Base-by-base conservation (phyloP, 2,329 filamentous ascomycete species). In the Cadophora luteo-olivacea region DNA sequence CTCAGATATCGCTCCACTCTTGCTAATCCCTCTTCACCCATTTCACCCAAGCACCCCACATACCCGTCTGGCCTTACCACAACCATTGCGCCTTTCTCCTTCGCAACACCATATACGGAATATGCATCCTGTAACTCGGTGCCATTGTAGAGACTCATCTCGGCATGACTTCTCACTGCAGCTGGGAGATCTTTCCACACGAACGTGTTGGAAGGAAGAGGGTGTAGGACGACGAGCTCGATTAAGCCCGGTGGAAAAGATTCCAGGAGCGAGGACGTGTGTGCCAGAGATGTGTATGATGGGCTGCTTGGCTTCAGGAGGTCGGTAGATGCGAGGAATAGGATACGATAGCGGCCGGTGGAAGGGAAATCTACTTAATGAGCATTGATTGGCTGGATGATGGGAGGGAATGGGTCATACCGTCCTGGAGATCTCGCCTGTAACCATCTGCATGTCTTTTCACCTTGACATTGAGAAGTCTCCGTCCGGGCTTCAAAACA, bases 61-160 rank as follows among this genome's bases (percentile, higher is more conserved):
- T 92, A 92, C 12, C 90, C 90, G 78, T 93, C 91, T 0, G 91
- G 91, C 5, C 91, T 83, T 3, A 93, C 88, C 72, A 90, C 88
- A 51, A 89, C 82, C 51, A 92, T 84, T 8, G 83, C 81, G 0
- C 82, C 81, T 0, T 80, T 81, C 4, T 91, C 80, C 52, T 81
- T 83, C 51, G 88, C 89, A 16, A 91, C 82, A 88, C 90, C 92
- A 78, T 91, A 92, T 73, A 87, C 85, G 16, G 86, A 90, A 78
- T 88, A 91, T 38, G 84, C 85, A 65, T 88, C 84, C 63, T 82
- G 85, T 71, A 86, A 84, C 72, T 85, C 84, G 32, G 84, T 82
- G 16, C 54, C 66, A 48, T 65, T 64, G 33, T 69, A 65, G 55
- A 68, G 87, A 79, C 76, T 91, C 84, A 75, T 93, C 90, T 91